Evolutionary conservation across 495 filamentous ascomycete species (phyloP).

Genomic region (Chaetomidium leptoderma): DNA sequence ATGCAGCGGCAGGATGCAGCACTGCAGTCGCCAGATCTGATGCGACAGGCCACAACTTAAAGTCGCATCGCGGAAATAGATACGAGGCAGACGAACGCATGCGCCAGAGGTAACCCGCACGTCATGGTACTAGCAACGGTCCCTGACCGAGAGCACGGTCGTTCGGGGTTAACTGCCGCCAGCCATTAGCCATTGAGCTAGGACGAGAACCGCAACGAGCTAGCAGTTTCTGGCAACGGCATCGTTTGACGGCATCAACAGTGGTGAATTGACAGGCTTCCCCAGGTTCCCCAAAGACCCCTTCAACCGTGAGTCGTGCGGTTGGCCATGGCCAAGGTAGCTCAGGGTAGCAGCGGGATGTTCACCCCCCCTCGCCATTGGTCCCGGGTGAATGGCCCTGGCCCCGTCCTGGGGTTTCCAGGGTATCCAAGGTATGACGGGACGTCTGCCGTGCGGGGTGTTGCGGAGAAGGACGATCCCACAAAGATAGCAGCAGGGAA

Average conservation of each 20-base stretch:
- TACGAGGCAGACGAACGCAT: no score
- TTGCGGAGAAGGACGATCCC: slow-evolving; percentile 3
- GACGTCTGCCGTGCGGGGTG: slow-evolving; percentile 6
- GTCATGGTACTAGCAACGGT: not conserved
- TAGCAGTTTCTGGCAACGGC: not conserved
- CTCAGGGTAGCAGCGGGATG: not conserved
- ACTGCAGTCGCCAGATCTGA: not conserved
- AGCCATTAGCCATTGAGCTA: not conserved
- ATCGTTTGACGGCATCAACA: not conserved
- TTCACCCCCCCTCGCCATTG: not conserved
- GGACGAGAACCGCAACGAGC: not conserved
- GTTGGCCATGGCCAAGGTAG: not conserved
- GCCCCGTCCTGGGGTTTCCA: not conserved
- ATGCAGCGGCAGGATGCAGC: not conserved
- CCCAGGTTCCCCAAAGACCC: not conserved
- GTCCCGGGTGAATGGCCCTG: slow-evolving; percentile 12
- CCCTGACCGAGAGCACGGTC: not conserved
- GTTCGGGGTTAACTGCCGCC: not conserved
- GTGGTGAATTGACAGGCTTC: not conserved
- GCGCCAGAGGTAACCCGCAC: slow-evolving; percentile 1
- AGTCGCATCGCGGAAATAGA: not conserved
- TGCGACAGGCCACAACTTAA: not conserved
- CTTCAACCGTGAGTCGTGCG: not conserved
- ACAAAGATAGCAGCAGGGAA: not conserved
- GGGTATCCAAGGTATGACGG: not conserved